These are phyloP conservation scores for Aspergillus sp. DNA, from an alignment of 2,329 filamentous ascomycete species.

Conservation along the genomic window DNA sequence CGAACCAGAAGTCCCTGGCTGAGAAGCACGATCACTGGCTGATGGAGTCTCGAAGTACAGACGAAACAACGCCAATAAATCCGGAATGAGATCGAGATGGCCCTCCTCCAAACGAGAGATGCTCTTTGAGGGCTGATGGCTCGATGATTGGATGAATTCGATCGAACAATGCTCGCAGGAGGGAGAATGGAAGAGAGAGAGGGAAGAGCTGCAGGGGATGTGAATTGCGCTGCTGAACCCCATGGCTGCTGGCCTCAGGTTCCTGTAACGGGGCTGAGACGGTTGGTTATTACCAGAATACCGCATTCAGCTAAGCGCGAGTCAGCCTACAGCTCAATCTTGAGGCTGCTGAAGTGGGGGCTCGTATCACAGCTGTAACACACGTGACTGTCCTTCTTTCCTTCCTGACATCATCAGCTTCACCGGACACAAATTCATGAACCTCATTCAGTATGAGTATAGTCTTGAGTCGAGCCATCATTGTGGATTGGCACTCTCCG, in stretches of 20 bases:
- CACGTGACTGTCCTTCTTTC: slow-evolving; percentile 20
- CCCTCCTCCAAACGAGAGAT: slow-evolving; percentile 12
- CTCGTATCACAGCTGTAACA: slow-evolving; percentile 15
- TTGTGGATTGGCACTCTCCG: neutral
- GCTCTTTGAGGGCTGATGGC: slow-evolving; percentile 2
- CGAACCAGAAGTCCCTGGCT: slow-evolving; percentile 42
- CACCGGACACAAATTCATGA: neutral
- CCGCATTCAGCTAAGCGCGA: slow-evolving; percentile 4
- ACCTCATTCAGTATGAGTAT: neutral
- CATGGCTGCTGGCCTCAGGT: slow-evolving; percentile 17
- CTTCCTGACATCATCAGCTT: slow-evolving; percentile 5
- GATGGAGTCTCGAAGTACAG: slow-evolving; percentile 20
- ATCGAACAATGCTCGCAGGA: slow-evolving; percentile 15
- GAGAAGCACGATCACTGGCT: slow-evolving; percentile 30
- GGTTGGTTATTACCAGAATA: neutral
- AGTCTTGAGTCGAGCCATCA: neutral
- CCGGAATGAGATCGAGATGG: slow-evolving; percentile 9
- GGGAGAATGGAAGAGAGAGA: slow-evolving; percentile 14
- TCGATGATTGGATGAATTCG: slow-evolving; percentile 18
- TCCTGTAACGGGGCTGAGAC: slow-evolving; percentile 15
- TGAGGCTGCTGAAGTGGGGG: slow-evolving; percentile 1
- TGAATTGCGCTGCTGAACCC: neutral
- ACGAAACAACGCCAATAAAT: slow-evolving; percentile 25
- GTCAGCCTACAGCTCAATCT: neutral
- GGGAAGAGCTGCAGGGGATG: slow-evolving; percentile 12